Base-by-base conservation (phyloP, 306 rosid genomes). In the Mimosa pudica region DNA sequence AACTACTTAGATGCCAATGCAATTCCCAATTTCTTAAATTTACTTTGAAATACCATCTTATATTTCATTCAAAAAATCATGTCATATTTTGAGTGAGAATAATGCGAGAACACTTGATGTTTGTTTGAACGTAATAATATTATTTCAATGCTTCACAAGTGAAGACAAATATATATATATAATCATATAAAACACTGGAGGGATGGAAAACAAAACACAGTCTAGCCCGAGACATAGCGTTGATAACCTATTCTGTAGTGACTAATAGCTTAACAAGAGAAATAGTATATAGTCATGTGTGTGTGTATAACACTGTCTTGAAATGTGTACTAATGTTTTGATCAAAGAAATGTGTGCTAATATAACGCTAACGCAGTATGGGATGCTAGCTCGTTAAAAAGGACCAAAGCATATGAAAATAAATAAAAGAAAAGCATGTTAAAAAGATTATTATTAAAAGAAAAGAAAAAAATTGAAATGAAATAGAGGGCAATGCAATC, bases 21-120 rank as follows among this genome's bases (percentile, higher is more conserved):
- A 47, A 24, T 76, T 70, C 18, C 77, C 17, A 18, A 33, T 75
- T 9, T 32, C 44, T 44, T 68, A 30, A 51, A 33, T 48, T 51
- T 64, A 75, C 61, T 55, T 52, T 51, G 66, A 76, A 54, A 18
- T 7, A 58, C 65, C 20, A 75, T 69, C 52, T 8, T 58, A 8
- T 20, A 47, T 16, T 74, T 32, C 14, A 60, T 70, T 51, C 44
- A 57, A 76, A 52, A 45, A 4, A 38, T 71, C 35, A 69, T 68
- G 42, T 12, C 71, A n/a, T 47, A 60, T 20, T 75, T 42, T 61
- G 63, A 67, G 47, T 67, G 44, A 71, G 54, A 42, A 46, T 24
- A 6, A 41, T 16, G 11, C 41, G 18, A 38, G 18, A 18, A 17
- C 51, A 68, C 52, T 2, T 45, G 74, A 18, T 49, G 12, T 55